Evolutionary conservation across 345 rosid genomes (phyloP).

Genomic region (Arabidopsis arenosa): DNA sequence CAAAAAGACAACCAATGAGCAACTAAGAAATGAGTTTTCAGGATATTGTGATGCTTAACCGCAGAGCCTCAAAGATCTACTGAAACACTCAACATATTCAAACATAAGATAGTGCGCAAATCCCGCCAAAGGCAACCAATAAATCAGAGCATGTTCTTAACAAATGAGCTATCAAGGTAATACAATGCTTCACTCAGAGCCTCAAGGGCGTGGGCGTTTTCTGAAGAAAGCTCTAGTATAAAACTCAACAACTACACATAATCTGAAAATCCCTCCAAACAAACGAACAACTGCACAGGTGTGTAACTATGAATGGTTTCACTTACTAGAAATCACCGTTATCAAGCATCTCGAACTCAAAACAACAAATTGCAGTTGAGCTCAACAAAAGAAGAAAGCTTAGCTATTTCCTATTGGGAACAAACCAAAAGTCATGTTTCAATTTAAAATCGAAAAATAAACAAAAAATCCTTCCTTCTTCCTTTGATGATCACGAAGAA

Average conservation of each 20-base stretch:
- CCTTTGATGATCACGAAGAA: conserved; percentile 5
- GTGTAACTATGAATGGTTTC: conserved; percentile 11
- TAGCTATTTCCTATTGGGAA: neutral
- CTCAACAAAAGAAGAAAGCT: conserved; percentile 2
- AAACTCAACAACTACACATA: neutral
- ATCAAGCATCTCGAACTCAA: conserved; percentile 2
- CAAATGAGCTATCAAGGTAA: neutral
- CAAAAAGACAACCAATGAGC: conserved; percentile 16
- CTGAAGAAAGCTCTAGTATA: neutral
- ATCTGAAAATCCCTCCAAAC: neutral
- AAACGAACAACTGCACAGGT: neutral
- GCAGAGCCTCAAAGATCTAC: neutral
- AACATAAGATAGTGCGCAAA: neutral
- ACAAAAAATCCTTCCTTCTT: neutral
- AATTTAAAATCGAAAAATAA: neutral
- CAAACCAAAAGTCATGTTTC: neutral
- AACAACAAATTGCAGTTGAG: neutral
- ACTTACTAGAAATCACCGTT: neutral
- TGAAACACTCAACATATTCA: neutral
- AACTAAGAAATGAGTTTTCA: neutral
- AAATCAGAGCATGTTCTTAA: conserved; percentile 1
- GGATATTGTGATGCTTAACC: neutral
- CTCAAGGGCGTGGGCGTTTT: neutral
- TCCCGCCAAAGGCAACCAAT: neutral
- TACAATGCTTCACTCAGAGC: neutral